Percentiles rank a stretch among this genome's conserved stretches.
These are phyloP conservation scores for Alternaria gaisen DNA, from an alignment of 2,329 filamentous ascomycete species.

Conservation along the genomic window DNA sequence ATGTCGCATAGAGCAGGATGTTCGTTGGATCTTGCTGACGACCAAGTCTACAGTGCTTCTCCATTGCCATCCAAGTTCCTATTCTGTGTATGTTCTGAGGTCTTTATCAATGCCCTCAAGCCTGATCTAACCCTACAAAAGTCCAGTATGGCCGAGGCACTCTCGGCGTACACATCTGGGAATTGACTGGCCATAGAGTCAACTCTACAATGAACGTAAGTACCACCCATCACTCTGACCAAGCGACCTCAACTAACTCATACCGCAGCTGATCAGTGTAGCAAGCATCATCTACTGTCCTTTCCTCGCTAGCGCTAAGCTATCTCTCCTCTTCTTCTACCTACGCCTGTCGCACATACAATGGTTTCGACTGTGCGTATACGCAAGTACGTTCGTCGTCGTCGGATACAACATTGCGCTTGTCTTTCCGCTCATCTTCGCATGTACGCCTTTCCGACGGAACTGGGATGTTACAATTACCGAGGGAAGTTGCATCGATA, in stretches of 20 bases:
- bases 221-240: background rate
- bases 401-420: slow-evolving; percentile 29
- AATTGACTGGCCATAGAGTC: slow-evolving; percentile 19
- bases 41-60: slow-evolving; percentile 9
- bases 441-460: slow-evolving; percentile 28
- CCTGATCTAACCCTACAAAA: background rate
- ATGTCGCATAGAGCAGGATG: background rate
- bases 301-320: slow-evolving; percentile 29
- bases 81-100: slow-evolving; percentile 18
- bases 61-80: slow-evolving; percentile 18
- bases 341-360: slow-evolving; percentile 19
- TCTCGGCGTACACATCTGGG: slow-evolving; percentile 34
- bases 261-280: slow-evolving; percentile 10
- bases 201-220: slow-evolving; percentile 23
- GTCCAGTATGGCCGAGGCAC: slow-evolving; percentile 24
- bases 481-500: slow-evolving; percentile 27
- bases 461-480: slow-evolving; percentile 30
- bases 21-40: background rate
- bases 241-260: slow-evolving; percentile 3
- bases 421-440: slow-evolving; percentile 32
- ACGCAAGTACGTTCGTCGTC: slow-evolving; percentile 30
- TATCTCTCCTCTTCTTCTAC: slow-evolving; percentile 33
- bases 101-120: background rate
- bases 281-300: slow-evolving; percentile 24
- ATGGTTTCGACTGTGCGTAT: slow-evolving; percentile 24